These are phyloP conservation scores for Periconia sp. DNA, from an alignment of 2,329 filamentous ascomycete genomes.

Conservation along the genomic window DNA sequence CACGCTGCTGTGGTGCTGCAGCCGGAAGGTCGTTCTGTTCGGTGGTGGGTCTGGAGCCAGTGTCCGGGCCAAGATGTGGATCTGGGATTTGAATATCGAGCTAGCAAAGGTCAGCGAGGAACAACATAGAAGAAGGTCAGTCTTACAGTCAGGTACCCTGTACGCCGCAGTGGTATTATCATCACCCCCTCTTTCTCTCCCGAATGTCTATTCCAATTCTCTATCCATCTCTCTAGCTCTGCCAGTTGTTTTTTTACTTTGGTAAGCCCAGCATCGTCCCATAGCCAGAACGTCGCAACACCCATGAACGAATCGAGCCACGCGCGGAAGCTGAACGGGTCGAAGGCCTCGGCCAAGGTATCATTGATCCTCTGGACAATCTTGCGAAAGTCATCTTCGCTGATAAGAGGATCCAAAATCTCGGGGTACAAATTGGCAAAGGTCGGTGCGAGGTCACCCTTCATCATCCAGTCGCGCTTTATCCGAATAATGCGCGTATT, in stretches of 20 bases:
- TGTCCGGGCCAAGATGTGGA: slow-evolving; percentile 66
- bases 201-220: slow-evolving; percentile 79
- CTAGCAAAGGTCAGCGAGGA: slow-evolving; percentile 49
- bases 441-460: slow-evolving; percentile 87
- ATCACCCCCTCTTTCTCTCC: slow-evolving; percentile 68
- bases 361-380: slow-evolving; percentile 83
- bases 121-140: neutral
- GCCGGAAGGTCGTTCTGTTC: slow-evolving; percentile 28
- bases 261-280: slow-evolving; percentile 86
- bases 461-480: slow-evolving; percentile 86
- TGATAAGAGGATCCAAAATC: slow-evolving; percentile 85
- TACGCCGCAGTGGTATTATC: slow-evolving; percentile 78
- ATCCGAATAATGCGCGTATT: slow-evolving; percentile 91
- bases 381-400: slow-evolving; percentile 83
- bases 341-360: slow-evolving; percentile 77
- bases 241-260: slow-evolving; percentile 74
- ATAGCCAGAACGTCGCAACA: slow-evolving; percentile 87
- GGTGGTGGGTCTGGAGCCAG: slow-evolving; percentile 28
- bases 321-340: slow-evolving; percentile 77
- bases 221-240: slow-evolving; percentile 79
- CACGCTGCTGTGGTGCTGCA: slow-evolving; percentile 16
- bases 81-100: slow-evolving; percentile 83
- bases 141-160: slow-evolving; percentile 84
- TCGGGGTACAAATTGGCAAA: slow-evolving; percentile 97
- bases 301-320: slow-evolving; percentile 81